Percentiles rank a stretch among this genome's conserved stretches.
Evolutionary conservation across 1,139 yeast genomes (phyloP).

Genomic region (Suhomyces atakaporum): DNA sequence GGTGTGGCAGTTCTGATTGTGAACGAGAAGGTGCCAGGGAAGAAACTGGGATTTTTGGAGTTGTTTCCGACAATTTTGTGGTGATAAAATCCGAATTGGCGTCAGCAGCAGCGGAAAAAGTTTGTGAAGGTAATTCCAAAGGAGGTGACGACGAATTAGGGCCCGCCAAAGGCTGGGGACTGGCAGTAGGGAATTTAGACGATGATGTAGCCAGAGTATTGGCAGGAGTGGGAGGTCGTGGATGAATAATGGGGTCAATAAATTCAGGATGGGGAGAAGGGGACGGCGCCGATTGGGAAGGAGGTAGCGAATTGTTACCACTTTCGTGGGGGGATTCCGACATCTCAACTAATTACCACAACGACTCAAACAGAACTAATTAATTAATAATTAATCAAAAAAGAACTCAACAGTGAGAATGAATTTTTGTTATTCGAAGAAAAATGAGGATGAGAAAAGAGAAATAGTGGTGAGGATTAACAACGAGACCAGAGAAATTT

Average conservation of each 20-base stretch:
- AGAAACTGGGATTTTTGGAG: background rate
- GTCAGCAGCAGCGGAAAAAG: background rate
- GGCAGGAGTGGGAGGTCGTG: background rate
- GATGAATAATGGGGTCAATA: background rate
- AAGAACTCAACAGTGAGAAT: too few relatives aligned
- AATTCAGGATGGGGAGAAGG: background rate
- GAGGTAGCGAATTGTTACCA: background rate
- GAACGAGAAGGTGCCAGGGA: background rate
- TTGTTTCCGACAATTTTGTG: too few relatives aligned
- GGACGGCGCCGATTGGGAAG: background rate
- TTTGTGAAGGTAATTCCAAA: background rate
- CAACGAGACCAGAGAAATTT: too few relatives aligned
- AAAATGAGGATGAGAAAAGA: too few relatives aligned
- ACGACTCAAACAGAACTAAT: too few relatives aligned
- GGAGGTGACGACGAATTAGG: background rate
- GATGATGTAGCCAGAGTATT: background rate
- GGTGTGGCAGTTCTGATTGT: background rate
- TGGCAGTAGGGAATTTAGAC: background rate
- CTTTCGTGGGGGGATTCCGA: constrained; percentile 1
- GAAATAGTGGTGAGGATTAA: too few relatives aligned
- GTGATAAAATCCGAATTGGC: background rate
- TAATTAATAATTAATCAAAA: too few relatives aligned
- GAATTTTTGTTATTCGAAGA: too few relatives aligned
- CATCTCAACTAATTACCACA: too few relatives aligned
- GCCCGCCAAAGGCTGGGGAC: background rate